Evolutionary conservation across 306 rosid species (phyloP), one percentile per base, ranked within the genome.

Genomic region (Cicer cuneatum): DNA sequence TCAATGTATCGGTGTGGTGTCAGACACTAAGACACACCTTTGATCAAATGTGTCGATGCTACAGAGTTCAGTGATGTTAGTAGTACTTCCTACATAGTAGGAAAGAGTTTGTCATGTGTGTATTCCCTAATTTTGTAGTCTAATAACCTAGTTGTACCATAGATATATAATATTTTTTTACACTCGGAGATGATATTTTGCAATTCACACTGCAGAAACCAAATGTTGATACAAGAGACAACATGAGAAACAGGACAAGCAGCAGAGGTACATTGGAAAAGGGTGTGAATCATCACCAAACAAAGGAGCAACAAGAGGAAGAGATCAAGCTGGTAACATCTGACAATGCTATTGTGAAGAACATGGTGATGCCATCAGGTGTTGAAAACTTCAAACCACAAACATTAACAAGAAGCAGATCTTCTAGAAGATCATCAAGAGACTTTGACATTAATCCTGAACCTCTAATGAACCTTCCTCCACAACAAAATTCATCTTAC

Each of bases 401-500:
- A 19, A 59, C 85, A 62, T 51, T 90, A 74, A 83, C 96, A 80
- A 90, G 98, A 80, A 90, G 87, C 83, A 87, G 99, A 71, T 92
- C 98, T 7, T 82, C 90, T 8, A 85, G 99, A 71, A 78, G 87
- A 74, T 95, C 99, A 71, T 95, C 99, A 10, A 76, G 99, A 68
- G 98, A 95, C 84, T 74, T 95, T 2, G 99, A 95, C 75, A 52
- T 89, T 47, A 86, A 83, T 14, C 86, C 90, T 49, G 96, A 94
- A 85, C 8, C 85, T 41, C 61, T 86, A 15, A 33, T 85, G 75
- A 84, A 85, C 71, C 77, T 84, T 13, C 74, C 84, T 5, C 85
- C 81, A 12, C 43, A 7, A 59, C 35, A 29, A 29, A 29, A 29
- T 29, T 6, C 66, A 1, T 82, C 96, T 21, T 95, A 95, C 81